A percentile compares a stretch with the other conserved stretches of the same genome.
Evolutionary conservation across 441 rosid genomes (phyloP).

Genomic region (Populus hybrid): DNA sequence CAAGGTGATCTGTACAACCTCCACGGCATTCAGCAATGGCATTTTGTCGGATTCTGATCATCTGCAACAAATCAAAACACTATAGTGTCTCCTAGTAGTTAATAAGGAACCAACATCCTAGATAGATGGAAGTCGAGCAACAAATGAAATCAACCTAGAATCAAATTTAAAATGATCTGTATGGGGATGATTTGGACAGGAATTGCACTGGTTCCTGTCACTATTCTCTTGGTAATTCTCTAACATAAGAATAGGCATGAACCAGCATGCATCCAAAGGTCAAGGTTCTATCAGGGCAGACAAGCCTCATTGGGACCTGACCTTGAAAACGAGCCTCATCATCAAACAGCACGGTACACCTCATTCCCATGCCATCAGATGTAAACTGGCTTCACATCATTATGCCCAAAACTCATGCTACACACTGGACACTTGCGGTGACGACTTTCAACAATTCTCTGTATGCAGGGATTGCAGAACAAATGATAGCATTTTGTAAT

Average conservation of each 20-base stretch:
- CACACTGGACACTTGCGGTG: constrained; percentile 92
- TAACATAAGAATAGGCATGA: constrained; percentile 20
- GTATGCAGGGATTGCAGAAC: constrained; percentile 89
- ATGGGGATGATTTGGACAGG: constrained; percentile 21
- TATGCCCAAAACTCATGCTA: constrained; percentile 75
- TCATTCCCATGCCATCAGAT: constrained; percentile 37
- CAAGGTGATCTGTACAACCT: constrained; percentile 19
- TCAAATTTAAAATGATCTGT: constrained; percentile 23
- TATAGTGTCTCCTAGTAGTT: constrained; percentile 25
- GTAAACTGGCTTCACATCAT: constrained; percentile 89
- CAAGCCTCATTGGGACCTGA: not conserved
- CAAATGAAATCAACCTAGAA: constrained; percentile 27
- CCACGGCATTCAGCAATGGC: constrained; percentile 20
- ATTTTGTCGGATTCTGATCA: constrained; percentile 23
- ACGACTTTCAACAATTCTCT: constrained; percentile 68
- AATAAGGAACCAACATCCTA: constrained; percentile 19
- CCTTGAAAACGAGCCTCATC: not conserved
- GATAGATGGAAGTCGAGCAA: constrained; percentile 19
- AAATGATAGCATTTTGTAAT: constrained; percentile 94
- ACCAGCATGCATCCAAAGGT: constrained; percentile 24
- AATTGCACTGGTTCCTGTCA: constrained; percentile 21
- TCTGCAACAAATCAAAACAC: constrained; percentile 26
- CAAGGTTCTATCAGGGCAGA: constrained; percentile 10
- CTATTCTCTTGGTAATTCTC: constrained; percentile 15
- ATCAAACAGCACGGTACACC: not conserved